These are phyloP conservation scores for Globisporangium spiculum DNA, from an alignment of 352 stramenopile species.

Conservation along the genomic window DNA sequence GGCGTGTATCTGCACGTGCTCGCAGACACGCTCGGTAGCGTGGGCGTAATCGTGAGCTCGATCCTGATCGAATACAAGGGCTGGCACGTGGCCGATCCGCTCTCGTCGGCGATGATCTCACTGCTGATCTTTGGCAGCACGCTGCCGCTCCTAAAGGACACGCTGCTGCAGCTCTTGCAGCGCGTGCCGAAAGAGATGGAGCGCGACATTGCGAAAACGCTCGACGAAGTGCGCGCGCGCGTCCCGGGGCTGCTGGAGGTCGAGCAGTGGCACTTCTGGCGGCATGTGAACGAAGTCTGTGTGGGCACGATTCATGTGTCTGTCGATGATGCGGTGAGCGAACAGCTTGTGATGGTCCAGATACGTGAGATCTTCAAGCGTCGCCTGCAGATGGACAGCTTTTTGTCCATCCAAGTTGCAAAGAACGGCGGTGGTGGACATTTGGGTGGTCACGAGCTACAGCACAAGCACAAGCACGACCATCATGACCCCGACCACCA, in stretches of 20 bases:
- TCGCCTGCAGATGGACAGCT: conserved; percentile 40
- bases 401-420: conserved; percentile 61
- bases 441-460: conserved; percentile 19
- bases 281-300: conserved; percentile 56
- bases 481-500: conserved; percentile 17
- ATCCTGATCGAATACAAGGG: conserved; percentile 81
- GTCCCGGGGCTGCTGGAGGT: conserved; percentile 46
- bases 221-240: conserved; percentile 43
- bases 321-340: conserved; percentile 38
- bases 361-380: conserved; percentile 45
- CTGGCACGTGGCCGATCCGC: conserved; percentile 81
- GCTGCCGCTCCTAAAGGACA: conserved; percentile 72
- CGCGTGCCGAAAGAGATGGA: conserved; percentile 60
- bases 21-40: conserved; percentile 84
- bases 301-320: conserved; percentile 63
- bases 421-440: conserved; percentile 30
- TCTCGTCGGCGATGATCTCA: conserved; percentile 81
- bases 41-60: conserved; percentile 88
- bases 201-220: conserved; percentile 33
- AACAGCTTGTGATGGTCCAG: conserved; percentile 56
- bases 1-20: conserved; percentile 89
- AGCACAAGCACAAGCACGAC: conserved; percentile 14
- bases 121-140: conserved; percentile 85
- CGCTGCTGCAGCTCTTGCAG: conserved; percentile 67
- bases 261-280: conserved; percentile 75